Percentiles rank a stretch among this genome's conserved stretches.
Conservation (phyloP, 2,329 filamentous ascomycete species). For the Thyridium curvatum region DNA sequence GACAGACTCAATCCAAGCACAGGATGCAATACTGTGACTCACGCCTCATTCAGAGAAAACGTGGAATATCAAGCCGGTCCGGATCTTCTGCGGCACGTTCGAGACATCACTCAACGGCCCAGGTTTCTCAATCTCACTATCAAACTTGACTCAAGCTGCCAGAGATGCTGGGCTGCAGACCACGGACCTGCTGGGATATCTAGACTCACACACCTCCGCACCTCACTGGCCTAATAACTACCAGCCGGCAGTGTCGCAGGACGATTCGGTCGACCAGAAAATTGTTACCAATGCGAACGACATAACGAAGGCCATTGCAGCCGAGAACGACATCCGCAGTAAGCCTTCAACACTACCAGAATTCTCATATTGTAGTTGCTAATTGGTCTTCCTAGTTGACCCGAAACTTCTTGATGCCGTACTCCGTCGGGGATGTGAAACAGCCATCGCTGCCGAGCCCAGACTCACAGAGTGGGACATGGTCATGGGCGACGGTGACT, state of each 20-base stretch:
- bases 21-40: too few species aligned
- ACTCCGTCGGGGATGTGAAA: slow-evolving; percentile 13
- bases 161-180: too few species aligned
- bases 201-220: slow-evolving; percentile 63
- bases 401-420: neutral
- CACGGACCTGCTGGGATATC: slow-evolving; percentile 57
- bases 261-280: too few species aligned
- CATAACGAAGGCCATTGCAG: too few species aligned
- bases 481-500: slow-evolving; percentile 26
- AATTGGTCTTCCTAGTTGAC: slow-evolving; percentile 2
- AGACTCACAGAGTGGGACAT: slow-evolving; percentile 24
- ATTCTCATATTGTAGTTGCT: too few species aligned
- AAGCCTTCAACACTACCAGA: too few species aligned
- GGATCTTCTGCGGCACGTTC: slow-evolving; percentile 62
- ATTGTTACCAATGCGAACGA: too few species aligned
- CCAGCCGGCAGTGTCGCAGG: too few species aligned
- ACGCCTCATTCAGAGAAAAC: too few species aligned
- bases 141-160: slow-evolving; percentile 46
- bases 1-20: slow-evolving; percentile 2
- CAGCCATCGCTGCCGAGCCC: slow-evolving; percentile 25
- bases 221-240: slow-evolving; percentile 49
- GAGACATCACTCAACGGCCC: slow-evolving; percentile 72
- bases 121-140: slow-evolving; percentile 64
- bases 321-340: too few species aligned
- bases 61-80: slow-evolving; percentile 34